phyloP scores from a whole-genome alignment of 1,284 basidiomycete species.

The Tilletia caries region DNA sequence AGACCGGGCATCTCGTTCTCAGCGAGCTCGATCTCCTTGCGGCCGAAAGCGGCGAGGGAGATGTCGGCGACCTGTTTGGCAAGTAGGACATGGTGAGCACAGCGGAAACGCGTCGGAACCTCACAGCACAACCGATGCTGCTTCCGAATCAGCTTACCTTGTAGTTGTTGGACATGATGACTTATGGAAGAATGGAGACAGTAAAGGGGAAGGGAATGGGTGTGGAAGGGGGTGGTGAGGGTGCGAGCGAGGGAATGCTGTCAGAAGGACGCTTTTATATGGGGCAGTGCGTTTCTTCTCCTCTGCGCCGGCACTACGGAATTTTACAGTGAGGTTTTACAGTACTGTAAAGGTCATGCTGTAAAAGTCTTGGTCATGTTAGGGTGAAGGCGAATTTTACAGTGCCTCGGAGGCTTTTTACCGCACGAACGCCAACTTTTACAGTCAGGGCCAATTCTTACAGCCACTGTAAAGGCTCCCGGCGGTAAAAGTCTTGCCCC shows the following conservation, averaged over 20 bases:
- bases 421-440: no score
- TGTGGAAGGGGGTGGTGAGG: neutral
- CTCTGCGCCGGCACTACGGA: no score
- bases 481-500: no score
- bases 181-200: neutral
- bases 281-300: no score
- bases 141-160: neutral
- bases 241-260: neutral
- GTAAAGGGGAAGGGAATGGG: neutral
- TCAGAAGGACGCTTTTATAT: no score
- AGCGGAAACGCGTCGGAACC: neutral
- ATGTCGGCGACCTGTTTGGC: conserved; percentile 65
- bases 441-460: no score
- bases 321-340: no score
- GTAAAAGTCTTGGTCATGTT: no score
- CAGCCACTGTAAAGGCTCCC: no score
- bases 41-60: conserved; percentile 92
- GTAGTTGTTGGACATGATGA: conserved; percentile 13
- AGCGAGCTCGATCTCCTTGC: conserved; percentile 97
- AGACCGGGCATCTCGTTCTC: conserved; percentile 60
- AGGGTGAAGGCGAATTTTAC: no score
- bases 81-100: neutral
- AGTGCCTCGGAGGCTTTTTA: no score
- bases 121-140: neutral
- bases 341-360: no score